Evolutionary conservation across 2,329 filamentous ascomycete genomes (phyloP).

Genomic region (Neocucurbitaria cava): DNA sequence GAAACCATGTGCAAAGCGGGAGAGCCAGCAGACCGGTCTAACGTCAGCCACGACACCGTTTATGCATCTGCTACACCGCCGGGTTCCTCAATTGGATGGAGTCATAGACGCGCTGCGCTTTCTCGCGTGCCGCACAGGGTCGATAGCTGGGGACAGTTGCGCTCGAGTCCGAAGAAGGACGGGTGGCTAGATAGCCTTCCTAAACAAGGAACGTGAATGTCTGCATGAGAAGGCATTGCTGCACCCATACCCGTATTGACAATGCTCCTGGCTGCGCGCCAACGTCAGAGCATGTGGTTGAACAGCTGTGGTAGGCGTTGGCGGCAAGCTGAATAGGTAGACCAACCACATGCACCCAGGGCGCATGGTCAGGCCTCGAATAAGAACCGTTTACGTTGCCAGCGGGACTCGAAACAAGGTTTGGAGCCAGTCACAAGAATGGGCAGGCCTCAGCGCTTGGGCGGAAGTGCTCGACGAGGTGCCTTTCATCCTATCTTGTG

Average conservation of each 20-base stretch:
- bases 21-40: slow-evolving; percentile 23
- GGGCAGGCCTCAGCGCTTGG: slow-evolving; percentile 40
- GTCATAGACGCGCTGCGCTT: slow-evolving; percentile 12
- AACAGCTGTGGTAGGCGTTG: slow-evolving; percentile 9
- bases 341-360: slow-evolving; percentile 10
- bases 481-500: slow-evolving; percentile 19
- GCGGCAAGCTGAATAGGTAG: slow-evolving; percentile 16
- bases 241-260: slow-evolving; percentile 23
- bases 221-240: slow-evolving; percentile 8
- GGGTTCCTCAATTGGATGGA: slow-evolving; percentile 15
- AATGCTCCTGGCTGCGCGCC: slow-evolving; percentile 15
- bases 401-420: slow-evolving; percentile 38
- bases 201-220: not conserved
- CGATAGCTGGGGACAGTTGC: slow-evolving; percentile 6
- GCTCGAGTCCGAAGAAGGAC: not conserved
- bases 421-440: slow-evolving; percentile 33
- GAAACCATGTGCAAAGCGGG: not conserved
- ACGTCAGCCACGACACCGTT: slow-evolving; percentile 34
- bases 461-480: slow-evolving; percentile 13
- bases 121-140: slow-evolving; percentile 35
- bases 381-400: slow-evolving; percentile 31
- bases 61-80: slow-evolving; percentile 4
- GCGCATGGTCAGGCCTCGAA: slow-evolving; percentile 31
- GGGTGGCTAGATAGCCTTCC: not conserved
- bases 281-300: slow-evolving; percentile 2